Base-by-base conservation (phyloP, 202 grass and related monocot genomes). In the Brachypodium distachyon region DNA sequence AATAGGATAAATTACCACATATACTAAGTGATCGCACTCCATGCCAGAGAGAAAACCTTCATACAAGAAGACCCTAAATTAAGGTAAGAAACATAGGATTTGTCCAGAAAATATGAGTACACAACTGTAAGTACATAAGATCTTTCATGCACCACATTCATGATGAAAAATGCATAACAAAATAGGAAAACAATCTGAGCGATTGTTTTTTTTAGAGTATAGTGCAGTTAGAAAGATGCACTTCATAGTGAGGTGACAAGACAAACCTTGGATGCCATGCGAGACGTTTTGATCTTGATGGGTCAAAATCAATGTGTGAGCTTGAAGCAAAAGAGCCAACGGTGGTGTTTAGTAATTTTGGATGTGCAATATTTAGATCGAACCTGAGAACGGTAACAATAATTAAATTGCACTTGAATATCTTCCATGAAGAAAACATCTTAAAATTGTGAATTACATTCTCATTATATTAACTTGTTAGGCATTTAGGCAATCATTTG, bases 51-150 rank as follows among this genome's bases (percentile, higher is more conserved):
- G 89, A 86, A 97, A 92, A 84, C 82, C 89, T 94, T 97, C 84
- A 83, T 92, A 97, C 72, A 91, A 86, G 75, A 91, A 97, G 71
- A 97, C 77, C 89, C 94, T 94, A 92, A 84, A 74, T 85, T 89
- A 84, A 87, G 81, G 71, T 68, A 82, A 94, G 85, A 78, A 79
- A 79, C 38, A 85, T 81, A 59, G 75, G 34, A 36, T 82, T 83
- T 79, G 39, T 82, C 75, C 71, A 82, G 29, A 49, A 50, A 12
- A 55, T 32, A 1, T 17, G 38, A 53, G 57, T 69, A 84, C 70
- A 70, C 6, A 39, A 72, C 18, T 67, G 28, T 41, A 86, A 74
- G 41, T 42, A 60, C 2, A 29, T 18, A 43, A 74, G 32, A 68
- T 52, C 46, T 73, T 55, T 42, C 29, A 62, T 41, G 22, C 78